These are phyloP conservation scores for Erodium maritimum DNA, from an alignment of 345 rosid species.

Conservation along the genomic window DNA sequence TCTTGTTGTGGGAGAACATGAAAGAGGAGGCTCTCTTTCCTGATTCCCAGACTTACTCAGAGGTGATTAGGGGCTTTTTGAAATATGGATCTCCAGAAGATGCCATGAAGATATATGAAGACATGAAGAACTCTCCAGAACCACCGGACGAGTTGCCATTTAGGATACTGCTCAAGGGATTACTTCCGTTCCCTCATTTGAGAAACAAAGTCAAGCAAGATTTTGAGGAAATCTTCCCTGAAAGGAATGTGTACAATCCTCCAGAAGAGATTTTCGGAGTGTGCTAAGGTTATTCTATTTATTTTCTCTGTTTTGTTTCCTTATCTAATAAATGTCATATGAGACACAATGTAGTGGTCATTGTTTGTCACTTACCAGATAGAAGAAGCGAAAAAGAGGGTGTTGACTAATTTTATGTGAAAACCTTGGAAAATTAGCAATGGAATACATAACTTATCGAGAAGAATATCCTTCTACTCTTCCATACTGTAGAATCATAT, in stretches of 20 bases:
- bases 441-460: no score
- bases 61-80: conserved; percentile 72
- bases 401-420: no score
- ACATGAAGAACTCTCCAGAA: conserved; percentile 85
- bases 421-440: no score
- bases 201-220: conserved; percentile 89
- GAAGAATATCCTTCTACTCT: no score
- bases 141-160: conserved; percentile 88
- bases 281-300: conserved; percentile 29
- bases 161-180: conserved; percentile 80
- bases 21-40: conserved; percentile 67
- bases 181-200: conserved; percentile 73
- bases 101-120: conserved; percentile 90
- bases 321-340: not conserved
- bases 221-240: conserved; percentile 84
- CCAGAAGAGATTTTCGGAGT: conserved; percentile 84
- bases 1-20: conserved; percentile 65
- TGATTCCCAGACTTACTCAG: conserved; percentile 81
- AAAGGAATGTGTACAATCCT: conserved; percentile 77
- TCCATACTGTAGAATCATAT: no score
- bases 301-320: not conserved
- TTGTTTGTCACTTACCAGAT: no score
- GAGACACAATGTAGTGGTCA: not conserved
- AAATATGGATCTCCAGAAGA: conserved; percentile 78
- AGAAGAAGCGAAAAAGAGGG: no score